phyloP scores from a whole-genome alignment of 208 protist genomes.

The Trichomonas tenax region DNA sequence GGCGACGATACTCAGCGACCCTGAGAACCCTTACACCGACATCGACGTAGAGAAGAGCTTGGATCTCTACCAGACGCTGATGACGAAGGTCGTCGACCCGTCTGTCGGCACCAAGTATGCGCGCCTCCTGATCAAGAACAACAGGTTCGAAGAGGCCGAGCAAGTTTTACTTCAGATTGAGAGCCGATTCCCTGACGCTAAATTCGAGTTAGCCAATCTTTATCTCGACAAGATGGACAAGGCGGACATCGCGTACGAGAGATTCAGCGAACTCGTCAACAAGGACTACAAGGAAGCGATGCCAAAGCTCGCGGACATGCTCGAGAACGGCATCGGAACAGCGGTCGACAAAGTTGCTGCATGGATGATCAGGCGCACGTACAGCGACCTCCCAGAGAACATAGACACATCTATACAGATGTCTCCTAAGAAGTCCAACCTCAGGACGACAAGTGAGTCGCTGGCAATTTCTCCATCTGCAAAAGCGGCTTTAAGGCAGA shows the following conservation, averaged over 20 bases:
- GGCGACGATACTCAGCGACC: neutral
- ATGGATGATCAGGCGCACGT: neutral
- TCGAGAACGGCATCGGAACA: neutral
- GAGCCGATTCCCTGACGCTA: neutral
- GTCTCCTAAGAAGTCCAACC: neutral
- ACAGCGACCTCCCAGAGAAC: neutral
- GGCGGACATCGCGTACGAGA: neutral
- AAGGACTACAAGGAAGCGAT: neutral
- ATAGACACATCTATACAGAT: neutral
- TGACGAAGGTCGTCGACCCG: neutral
- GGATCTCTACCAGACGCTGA: neutral
- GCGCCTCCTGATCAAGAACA: neutral
- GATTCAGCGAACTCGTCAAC: neutral
- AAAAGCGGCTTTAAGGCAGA: neutral
- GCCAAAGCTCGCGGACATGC: neutral
- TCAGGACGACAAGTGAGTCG: neutral
- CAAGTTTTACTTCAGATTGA: neutral
- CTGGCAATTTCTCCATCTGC: neutral
- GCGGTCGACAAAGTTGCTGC: neutral
- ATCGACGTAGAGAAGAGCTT: neutral
- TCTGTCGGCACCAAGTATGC: neutral
- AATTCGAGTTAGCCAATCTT: neutral
- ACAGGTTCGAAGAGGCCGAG: neutral
- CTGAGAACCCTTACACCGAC: neutral
- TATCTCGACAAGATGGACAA: neutral